These are phyloP conservation scores for Erythrophleum ivorense DNA, from an alignment of 331 rosid genomes.

Conservation along the genomic window DNA sequence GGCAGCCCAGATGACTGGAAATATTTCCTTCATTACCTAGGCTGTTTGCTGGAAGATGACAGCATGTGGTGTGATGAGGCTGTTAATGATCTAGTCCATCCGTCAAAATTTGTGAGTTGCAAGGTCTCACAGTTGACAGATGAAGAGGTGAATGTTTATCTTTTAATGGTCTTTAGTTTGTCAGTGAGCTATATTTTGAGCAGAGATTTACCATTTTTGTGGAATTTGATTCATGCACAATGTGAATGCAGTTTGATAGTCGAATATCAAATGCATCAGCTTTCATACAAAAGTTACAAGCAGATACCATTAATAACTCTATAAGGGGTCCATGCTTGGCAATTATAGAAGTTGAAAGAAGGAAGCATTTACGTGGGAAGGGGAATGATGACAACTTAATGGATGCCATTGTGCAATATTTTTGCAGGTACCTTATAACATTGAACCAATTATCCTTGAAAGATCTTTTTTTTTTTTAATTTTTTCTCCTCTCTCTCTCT, in stretches of 20 bases:
- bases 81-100: slow-evolving; percentile 62
- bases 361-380: slow-evolving; percentile 69
- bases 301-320: slow-evolving; percentile 47
- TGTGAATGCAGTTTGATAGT: slow-evolving; percentile 80
- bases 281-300: slow-evolving; percentile 68
- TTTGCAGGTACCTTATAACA: slow-evolving; percentile 55
- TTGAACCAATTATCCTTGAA: slow-evolving; percentile 12
- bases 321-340: slow-evolving; percentile 87
- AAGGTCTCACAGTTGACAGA: slow-evolving; percentile 75
- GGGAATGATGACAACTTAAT: slow-evolving; percentile 64
- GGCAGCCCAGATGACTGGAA: slow-evolving; percentile 99
- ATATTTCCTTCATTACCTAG: slow-evolving; percentile 88
- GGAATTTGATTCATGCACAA: slow-evolving; percentile 41
- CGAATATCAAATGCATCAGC: slow-evolving; percentile 72
- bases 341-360: slow-evolving; percentile 87
- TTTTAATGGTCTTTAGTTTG: slow-evolving; percentile 23
- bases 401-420: slow-evolving; percentile 72
- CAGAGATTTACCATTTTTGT: slow-evolving; percentile 19
- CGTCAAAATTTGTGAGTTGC: slow-evolving; percentile 61
- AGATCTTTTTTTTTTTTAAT: background rate
- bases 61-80: slow-evolving; percentile 67
- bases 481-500: background rate
- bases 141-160: slow-evolving; percentile 64
- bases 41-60: slow-evolving; percentile 93
- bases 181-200: slow-evolving; percentile 19